Evolutionary conservation across 495 filamentous ascomycete genomes (phyloP).

Genomic region (Aspergillus indologenus): DNA sequence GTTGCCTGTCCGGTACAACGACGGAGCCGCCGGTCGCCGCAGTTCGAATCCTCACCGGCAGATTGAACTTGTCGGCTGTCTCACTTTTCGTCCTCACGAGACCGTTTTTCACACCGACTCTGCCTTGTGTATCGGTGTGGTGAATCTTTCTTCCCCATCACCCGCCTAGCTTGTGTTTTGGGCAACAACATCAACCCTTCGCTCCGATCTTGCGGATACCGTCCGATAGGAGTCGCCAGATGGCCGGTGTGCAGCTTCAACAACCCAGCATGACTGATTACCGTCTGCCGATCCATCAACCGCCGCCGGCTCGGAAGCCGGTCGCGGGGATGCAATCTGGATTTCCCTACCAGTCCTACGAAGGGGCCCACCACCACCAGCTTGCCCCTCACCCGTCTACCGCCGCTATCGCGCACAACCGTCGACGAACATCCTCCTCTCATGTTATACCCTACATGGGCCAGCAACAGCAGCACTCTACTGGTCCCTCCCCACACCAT

Average conservation of each 20-base stretch:
- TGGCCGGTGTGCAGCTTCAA: slow-evolving; percentile 31
- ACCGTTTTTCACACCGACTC: background rate
- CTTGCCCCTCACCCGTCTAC: slow-evolving; percentile 31
- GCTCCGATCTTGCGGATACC: background rate
- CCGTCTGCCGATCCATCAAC: slow-evolving; percentile 40
- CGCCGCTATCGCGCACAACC: slow-evolving; percentile 43
- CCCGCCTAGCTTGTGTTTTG: background rate
- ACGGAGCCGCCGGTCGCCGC: slow-evolving; percentile 6
- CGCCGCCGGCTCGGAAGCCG: slow-evolving; percentile 37
- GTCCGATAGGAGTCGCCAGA: slow-evolving; percentile 15
- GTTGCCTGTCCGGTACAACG: slow-evolving; percentile 7
- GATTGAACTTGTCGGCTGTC: background rate
- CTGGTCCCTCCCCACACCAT: slow-evolving; percentile 27
- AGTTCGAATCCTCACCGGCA: slow-evolving; percentile 6
- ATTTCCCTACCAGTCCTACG: slow-evolving; percentile 35
- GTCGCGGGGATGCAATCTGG: slow-evolving; percentile 26
- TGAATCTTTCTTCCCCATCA: background rate
- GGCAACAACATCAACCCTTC: background rate
- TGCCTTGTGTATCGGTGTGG: background rate
- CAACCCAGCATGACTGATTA: slow-evolving; percentile 44
- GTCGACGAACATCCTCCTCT: slow-evolving; percentile 60
- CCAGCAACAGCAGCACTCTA: slow-evolving; percentile 30
- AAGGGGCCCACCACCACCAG: slow-evolving; percentile 28
- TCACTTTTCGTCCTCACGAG: background rate
- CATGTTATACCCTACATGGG: slow-evolving; percentile 48